A percentile compares a stretch with the other conserved stretches of the same genome.
phyloP scores from a whole-genome alignment of 768 basidiomycete species.

The Tulasnella sp. region DNA sequence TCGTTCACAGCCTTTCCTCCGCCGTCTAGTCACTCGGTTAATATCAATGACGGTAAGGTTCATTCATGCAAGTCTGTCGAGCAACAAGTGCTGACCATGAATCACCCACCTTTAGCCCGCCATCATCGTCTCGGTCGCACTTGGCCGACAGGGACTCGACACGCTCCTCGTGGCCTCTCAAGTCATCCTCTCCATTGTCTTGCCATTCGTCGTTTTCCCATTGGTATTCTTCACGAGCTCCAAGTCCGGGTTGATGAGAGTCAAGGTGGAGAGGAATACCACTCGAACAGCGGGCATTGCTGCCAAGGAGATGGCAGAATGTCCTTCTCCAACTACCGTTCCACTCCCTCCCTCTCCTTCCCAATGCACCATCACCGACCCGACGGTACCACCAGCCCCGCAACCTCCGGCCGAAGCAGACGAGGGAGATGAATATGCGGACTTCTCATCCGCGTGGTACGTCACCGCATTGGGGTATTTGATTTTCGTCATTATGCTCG shows the following conservation, averaged over 20 bases:
- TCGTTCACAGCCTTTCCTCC: slow-evolving; percentile 31
- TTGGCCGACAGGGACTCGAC: slow-evolving; percentile 35
- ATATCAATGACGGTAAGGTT: slow-evolving; percentile 33
- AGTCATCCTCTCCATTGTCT: slow-evolving; percentile 36
- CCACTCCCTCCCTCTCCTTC: not conserved
- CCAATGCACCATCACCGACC: not conserved
- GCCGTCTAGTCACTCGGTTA: slow-evolving; percentile 35
- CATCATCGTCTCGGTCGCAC: slow-evolving; percentile 33
- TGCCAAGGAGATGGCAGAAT: not conserved
- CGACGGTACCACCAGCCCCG: not conserved
- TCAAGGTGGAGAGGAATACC: slow-evolving; percentile 8
- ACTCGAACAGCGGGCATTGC: not conserved
- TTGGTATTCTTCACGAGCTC: slow-evolving; percentile 32
- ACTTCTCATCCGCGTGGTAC: slow-evolving; percentile 20
- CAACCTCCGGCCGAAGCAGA: not conserved
- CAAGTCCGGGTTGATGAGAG: slow-evolving; percentile 30
- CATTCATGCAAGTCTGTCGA: not conserved
- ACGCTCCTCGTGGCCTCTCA: slow-evolving; percentile 39
- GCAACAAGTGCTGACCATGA: not conserved
- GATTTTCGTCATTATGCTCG: slow-evolving; percentile 28
- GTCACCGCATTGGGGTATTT: slow-evolving; percentile 29
- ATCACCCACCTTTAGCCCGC: slow-evolving; percentile 28
- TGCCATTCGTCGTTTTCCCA: slow-evolving; percentile 36
- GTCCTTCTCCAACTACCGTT: not conserved
- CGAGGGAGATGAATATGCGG: slow-evolving; percentile 5